Evolutionary conservation across 169 alveolate genomes (phyloP), one percentile per base, ranked within the genome.

Genomic region (Babesia caballi): DNA sequence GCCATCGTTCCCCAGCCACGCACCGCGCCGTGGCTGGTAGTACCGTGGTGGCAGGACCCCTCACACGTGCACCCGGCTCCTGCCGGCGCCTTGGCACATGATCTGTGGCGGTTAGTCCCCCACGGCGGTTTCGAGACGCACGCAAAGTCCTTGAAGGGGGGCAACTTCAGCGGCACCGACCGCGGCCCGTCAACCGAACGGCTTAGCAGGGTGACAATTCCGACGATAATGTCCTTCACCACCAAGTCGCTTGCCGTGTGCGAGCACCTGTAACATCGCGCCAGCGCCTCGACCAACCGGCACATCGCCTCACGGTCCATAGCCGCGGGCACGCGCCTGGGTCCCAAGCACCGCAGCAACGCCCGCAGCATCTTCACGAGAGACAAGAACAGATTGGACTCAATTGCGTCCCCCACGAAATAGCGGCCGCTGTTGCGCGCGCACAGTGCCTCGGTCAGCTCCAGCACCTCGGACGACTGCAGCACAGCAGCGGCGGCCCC

Each of bases 1-100:
- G 14, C 19, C 73, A 63, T 63, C 3, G 58, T 63, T n/a, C n/a
- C 7, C 73, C 73, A 63, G 0, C 73, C 73, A 49, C 60, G 58
- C 3, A 49, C 21, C 38, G 17, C 27, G 6, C 73, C 73, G 32
- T 63, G 73, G 73, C 51, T 63, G 4, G 17, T 25, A 12, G 7
- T 63, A n/a, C 25, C 50, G 1, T 4, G 69, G 54, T 41, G 8
- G 28, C 54, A 38, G 23, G 30, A 25, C 9, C 32, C 21, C n/a
- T n/a, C 21, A 61, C 73, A 27, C 4, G 58, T 46, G 4, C 51
- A 46, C 15, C 52, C 38, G 21, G 33, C 23, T 19, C 17, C 12
- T 6, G 46, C 44, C 5, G 3, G 8, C 19, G 19, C 6, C 2
- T 61, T 27, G 8, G 49, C 11, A 1, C 11, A n/a, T 28, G 54